Conservation (phyloP, 305 asterid genomes). For the Solanum hybrid region DNA sequence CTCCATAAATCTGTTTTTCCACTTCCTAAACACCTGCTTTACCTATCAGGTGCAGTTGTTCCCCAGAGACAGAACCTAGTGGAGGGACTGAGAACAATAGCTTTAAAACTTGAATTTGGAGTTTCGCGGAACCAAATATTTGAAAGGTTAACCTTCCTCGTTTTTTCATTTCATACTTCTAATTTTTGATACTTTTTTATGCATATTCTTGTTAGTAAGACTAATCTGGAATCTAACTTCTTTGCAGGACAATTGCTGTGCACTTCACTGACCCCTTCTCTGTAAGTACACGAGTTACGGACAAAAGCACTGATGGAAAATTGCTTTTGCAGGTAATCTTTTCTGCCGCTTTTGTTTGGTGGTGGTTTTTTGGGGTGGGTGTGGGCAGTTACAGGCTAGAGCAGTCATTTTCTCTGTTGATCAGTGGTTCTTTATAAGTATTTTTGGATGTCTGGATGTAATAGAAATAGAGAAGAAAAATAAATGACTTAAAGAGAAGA, state of each 20-base stretch:
- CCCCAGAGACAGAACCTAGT: constrained; percentile 77
- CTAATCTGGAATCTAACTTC: constrained; percentile 5
- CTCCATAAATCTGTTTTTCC: not conserved
- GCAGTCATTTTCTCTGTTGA: not conserved
- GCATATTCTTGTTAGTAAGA: not conserved
- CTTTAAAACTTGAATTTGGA: constrained; percentile 94
- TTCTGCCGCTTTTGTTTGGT: not conserved
- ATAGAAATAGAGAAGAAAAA: not conserved
- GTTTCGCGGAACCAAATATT: constrained; percentile 85
- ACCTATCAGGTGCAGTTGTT: constrained; percentile 44
- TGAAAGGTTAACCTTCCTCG: constrained; percentile 48
- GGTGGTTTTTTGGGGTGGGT: not conserved
- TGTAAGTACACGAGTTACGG: constrained; percentile 76
- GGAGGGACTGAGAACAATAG: constrained; percentile 91
- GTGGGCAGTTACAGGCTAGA: not conserved
- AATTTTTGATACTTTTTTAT: not conserved
- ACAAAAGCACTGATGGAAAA: constrained; percentile 88
- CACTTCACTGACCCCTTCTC: constrained; percentile 95
- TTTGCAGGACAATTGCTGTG: constrained; percentile 83
- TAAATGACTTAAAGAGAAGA: not conserved
- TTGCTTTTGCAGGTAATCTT: constrained; percentile 84
- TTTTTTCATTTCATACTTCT: constrained; percentile 10
- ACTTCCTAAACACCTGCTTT: constrained; percentile 7
- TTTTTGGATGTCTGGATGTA: not conserved
- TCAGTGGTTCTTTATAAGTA: not conserved